Conservation (phyloP, 2,329 filamentous ascomycete genomes). For the Purpureocillium lavendulum region DNA sequence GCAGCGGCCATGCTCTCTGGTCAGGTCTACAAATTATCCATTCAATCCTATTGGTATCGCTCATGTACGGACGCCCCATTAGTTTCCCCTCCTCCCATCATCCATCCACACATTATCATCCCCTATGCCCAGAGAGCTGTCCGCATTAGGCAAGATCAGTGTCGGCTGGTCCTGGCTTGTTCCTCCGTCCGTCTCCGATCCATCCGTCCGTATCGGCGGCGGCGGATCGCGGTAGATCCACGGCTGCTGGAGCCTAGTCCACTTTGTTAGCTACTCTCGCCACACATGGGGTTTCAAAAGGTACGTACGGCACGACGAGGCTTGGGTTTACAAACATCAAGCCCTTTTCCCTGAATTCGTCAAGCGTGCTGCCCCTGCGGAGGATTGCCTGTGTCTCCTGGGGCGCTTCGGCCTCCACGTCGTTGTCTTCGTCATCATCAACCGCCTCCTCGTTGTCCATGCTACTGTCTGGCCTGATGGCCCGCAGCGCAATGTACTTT, state of each 20-base stretch:
- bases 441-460: conserved; percentile 26
- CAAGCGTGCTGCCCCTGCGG: conserved; percentile 55
- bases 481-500: conserved; percentile 83
- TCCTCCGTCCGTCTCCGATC: conserved; percentile 16
- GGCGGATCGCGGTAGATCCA: conserved; percentile 59
- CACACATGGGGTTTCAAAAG: too few species aligned
- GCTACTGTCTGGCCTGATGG: conserved; percentile 51
- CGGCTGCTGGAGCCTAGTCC: conserved; percentile 53
- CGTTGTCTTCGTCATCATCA: conserved; percentile 28
- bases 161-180: conserved; percentile 9
- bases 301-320: conserved; percentile 54
- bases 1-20: too few species aligned
- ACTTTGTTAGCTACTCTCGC: neutral
- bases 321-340: conserved; percentile 70
- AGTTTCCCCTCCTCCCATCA: conserved; percentile 1
- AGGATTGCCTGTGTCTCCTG: conserved; percentile 31
- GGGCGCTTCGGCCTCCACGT: conserved; percentile 29
- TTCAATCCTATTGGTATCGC: neutral
- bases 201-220: conserved; percentile 20
- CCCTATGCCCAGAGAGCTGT: conserved; percentile 28
- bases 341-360: conserved; percentile 64
- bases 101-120: conserved; percentile 31
- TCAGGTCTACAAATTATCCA: too few species aligned
- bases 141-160: conserved; percentile 22
- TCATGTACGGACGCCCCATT: neutral